Evolutionary conservation across 495 filamentous ascomycete genomes (phyloP), one percentile per base, ranked within the genome.

Genomic region (Diplogelasinospora grovesii): DNA sequence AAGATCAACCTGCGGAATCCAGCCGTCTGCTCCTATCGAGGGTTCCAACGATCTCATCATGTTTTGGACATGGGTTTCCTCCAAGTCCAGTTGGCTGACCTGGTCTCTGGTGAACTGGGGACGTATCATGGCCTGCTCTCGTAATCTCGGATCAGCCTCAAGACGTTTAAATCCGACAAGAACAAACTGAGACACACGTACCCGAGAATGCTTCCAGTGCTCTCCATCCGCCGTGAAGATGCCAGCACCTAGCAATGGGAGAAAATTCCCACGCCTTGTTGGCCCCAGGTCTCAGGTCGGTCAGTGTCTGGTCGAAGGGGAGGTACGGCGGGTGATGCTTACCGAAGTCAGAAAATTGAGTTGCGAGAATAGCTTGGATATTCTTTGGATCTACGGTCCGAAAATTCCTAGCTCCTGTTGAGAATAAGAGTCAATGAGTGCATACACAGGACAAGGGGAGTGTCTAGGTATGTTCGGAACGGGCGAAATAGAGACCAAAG

Each of bases 171-270:
- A n/a, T n/a, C n/a, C n/a, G n/a, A n/a, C n/a, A n/a, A n/a, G n/a
- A n/a, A n/a, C n/a, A n/a, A n/a, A n/a, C n/a, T n/a, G n/a, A n/a
- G n/a, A n/a, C 5, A 87, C 56, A 31, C 84, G 61, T 0, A 75
- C 69, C 2, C 82, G 61, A 5, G 79, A 81, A 36, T 78, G 70
- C 46, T 77, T 73, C 85, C 84, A 90, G 8, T 52, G 56, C 9
- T 63, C 59, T 10, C 84, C 85, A 49, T 86, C 77, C 3, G 69
- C 65, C 1, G 79, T 81, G 53, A 90, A 89, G 43, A 89, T 81
- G 18, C 83, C 84, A 29, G 74, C 53, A 6, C 84, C 84, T 1
- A 87, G 52, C 3, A 87, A 49, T 0, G 77, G 77, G 16, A 46
- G 56, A 57, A 82, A 71, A 22, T 53, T 62, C 0, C 59, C 53